Conservation (phyloP, 345 rosid genomes). For the Cardiospermum halicacabum region DNA sequence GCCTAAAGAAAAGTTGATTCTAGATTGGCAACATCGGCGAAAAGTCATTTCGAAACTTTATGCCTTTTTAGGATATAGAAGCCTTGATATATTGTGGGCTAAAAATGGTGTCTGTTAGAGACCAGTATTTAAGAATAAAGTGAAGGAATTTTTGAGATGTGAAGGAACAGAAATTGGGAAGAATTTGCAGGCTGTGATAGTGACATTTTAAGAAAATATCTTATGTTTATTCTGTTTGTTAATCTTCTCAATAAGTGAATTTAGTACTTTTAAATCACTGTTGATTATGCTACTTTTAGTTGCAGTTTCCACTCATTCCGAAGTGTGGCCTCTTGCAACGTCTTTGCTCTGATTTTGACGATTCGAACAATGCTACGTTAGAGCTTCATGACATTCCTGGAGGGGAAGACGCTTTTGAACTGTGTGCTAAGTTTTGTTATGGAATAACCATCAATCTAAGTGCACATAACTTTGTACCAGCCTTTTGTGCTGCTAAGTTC, state of each 20-base stretch:
- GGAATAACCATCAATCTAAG: constrained; percentile 85
- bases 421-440: constrained; percentile 94
- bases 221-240: neutral
- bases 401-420: constrained; percentile 87
- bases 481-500: constrained; percentile 87
- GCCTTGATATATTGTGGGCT: neutral
- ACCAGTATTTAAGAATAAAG: neutral
- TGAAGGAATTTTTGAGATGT: neutral
- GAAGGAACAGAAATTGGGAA: neutral
- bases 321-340: constrained; percentile 79
- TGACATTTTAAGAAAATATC: neutral
- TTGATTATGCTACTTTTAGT: constrained; percentile 31
- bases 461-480: constrained; percentile 76
- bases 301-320: constrained; percentile 82
- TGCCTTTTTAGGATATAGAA: neutral
- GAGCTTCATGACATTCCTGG: constrained; percentile 93
- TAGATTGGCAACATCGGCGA: too few species aligned
- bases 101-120: neutral
- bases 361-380: constrained; percentile 40
- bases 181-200: neutral
- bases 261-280: constrained; percentile 10
- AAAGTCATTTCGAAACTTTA: too few species aligned
- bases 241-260: neutral
- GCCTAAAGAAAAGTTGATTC: too few species aligned
- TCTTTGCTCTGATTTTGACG: constrained; percentile 46